These are phyloP conservation scores for Macrocystidia cucumis DNA, from an alignment of 1,284 basidiomycete species.

Conservation along the genomic window DNA sequence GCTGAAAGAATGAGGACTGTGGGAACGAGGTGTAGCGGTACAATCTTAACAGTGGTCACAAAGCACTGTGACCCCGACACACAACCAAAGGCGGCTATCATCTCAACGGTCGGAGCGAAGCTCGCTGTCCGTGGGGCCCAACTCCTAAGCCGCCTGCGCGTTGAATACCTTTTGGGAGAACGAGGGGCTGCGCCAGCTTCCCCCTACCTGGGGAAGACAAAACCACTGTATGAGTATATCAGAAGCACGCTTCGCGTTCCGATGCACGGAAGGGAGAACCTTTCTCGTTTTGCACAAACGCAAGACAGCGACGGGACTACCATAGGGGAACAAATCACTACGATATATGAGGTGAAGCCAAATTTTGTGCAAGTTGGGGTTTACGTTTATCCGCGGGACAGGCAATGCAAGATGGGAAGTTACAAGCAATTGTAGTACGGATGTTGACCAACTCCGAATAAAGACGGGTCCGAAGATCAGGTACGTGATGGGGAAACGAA, in stretches of 20 bases:
- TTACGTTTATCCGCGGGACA: constrained; percentile 2
- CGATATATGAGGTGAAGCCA: constrained; percentile 58
- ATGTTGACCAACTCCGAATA: background rate
- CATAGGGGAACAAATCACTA: constrained; percentile 59
- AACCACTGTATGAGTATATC: constrained; percentile 64
- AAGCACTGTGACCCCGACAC: constrained; percentile 15
- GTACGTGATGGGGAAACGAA: no score
- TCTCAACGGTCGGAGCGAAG: constrained; percentile 43
- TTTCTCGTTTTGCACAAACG: constrained; percentile 43
- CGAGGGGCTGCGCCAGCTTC: constrained; percentile 56
- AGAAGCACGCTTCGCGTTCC: constrained; percentile 55
- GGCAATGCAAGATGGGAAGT: constrained; percentile 53
- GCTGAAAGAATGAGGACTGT: constrained; percentile 55
- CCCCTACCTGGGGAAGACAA: constrained; percentile 53
- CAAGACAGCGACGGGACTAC: constrained; percentile 51
- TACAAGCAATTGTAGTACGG: constrained; percentile 35
- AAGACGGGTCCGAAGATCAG: no score
- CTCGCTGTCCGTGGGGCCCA: constrained; percentile 37
- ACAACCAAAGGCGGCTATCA: constrained; percentile 22
- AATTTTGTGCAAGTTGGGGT: constrained; percentile 1
- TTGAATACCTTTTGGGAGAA: constrained; percentile 45
- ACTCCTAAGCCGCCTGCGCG: constrained; percentile 41
- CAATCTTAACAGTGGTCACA: constrained; percentile 50
- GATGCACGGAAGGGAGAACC: constrained; percentile 75
- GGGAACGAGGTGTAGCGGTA: constrained; percentile 47